Base-by-base conservation (phyloP, 495 filamentous ascomycete genomes). In the Daldinia childiae region DNA sequence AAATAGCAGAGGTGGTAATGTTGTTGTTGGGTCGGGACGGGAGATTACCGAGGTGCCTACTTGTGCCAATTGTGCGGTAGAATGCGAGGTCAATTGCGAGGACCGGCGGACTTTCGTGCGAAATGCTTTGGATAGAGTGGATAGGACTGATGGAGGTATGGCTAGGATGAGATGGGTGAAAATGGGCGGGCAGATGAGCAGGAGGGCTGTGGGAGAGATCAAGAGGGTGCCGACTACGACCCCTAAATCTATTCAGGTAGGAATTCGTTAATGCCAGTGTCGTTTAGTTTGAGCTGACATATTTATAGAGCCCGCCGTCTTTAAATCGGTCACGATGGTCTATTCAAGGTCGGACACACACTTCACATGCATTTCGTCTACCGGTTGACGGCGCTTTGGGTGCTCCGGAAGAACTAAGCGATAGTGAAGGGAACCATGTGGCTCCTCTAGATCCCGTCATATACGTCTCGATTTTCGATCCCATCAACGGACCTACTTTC, bases 381-480 rank as follows among this genome's bases (percentile, higher is more conserved):
- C 55, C 36, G 8, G 64, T 45, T 1, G 69, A 72, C 41, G 69
- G 69, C 11, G 60, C 69, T 32, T 43, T 68, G 17, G 68, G 69
- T 14, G 48, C 60, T 43, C 64, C 69, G 1, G 50, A 21, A 4
- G 64, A 64, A 1, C 38, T 60, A 6, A 17, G 19, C n/a, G 14
- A 56, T n/a, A 43, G 66, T 58, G 32, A 17, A 7, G 57, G 57
- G 60, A 70, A 76, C 24, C 71, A 68, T 24, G 12, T 58, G 4
- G 61, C 62, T 6, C 72, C 64, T 29, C 36, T 72, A 6, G 73
- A 75, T 64, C 69, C 66, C 17, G 70, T 76, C 5, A 73, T 83
- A 15, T 84, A 81, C 62, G 76, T 84, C 0, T 82, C 79, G 14
- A 77, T 84, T 29, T 30, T 73, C 17, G 79, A 85, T 60, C 83